Conservation (phyloP, 2,329 filamentous ascomycete species). For the Aureobasidium sp. region DNA sequence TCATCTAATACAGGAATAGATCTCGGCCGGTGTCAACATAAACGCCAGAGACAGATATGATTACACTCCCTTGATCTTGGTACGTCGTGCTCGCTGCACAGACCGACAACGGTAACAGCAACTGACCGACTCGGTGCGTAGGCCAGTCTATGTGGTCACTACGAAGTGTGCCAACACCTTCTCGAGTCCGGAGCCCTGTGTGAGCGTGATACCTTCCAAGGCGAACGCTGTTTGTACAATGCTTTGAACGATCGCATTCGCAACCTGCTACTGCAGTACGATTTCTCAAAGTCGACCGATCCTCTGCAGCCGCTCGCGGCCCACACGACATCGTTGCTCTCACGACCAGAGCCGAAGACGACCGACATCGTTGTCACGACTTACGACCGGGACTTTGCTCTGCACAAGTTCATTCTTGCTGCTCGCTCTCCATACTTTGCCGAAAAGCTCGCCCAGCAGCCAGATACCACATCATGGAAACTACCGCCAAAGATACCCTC, state of each 20-base stretch:
- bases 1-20: constrained; percentile 27
- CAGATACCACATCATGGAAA: constrained; percentile 62
- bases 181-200: constrained; percentile 84
- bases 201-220: constrained; percentile 93
- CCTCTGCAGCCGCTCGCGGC: constrained; percentile 85
- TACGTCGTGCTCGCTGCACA: constrained; percentile 58
- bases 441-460: constrained; percentile 60
- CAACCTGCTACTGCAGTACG: constrained; percentile 81
- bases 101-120: constrained; percentile 68
- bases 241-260: constrained; percentile 90
- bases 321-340: constrained; percentile 72
- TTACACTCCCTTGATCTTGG: constrained; percentile 90
- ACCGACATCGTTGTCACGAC: constrained; percentile 73
- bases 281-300: constrained; percentile 91
- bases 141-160: constrained; percentile 95
- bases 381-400: constrained; percentile 55
- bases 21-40: constrained; percentile 82
- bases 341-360: constrained; percentile 59
- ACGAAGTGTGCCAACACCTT: constrained; percentile 77
- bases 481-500: constrained; percentile 61
- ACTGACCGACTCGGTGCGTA: constrained; percentile 29
- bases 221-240: constrained; percentile 89
- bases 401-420: constrained; percentile 88
- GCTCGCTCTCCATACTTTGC: constrained; percentile 83
- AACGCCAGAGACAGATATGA: constrained; percentile 89